Base-by-base conservation (phyloP, 805 yeast genomes). In the Brettanomyces nanus region DNA sequence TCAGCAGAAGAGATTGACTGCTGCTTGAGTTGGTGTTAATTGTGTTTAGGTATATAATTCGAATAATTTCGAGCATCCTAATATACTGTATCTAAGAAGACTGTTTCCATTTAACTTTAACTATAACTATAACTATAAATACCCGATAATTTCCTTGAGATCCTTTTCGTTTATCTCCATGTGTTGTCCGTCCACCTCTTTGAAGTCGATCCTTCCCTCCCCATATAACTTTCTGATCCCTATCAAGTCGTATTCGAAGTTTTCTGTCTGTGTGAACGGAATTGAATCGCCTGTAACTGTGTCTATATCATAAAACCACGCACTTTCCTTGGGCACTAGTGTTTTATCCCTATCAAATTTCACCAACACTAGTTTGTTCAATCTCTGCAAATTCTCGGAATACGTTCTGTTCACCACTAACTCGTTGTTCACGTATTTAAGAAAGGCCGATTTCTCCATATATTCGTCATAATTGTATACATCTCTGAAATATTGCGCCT, bases 1-100 rank as follows among this genome's bases (percentile, higher is more conserved):
- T 63, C 65, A 85, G 66, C 86, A 81, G 75, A 84, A 84, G 82
- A 81, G 92, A 68, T 73, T 82, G 60, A 64, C 87, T 66, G 85
- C 85, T 71, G 63, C 63, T 58, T 58, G 56, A 52, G 38, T 44
- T n/a, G n/a, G n/a, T n/a, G n/a, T n/a, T n/a, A n/a, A n/a, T n/a
- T n/a, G n/a, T n/a, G n/a, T n/a, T n/a, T n/a, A n/a, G n/a, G n/a
- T n/a, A n/a, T n/a, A n/a, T n/a, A n/a, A n/a, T n/a, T n/a, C n/a
- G n/a, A n/a, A 28, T 15, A 30, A 19, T 17, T 30, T 19, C 33
- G 15, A 15, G 19, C 19, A 30, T 30, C 13, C 19, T 30, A 11
- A 30, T 15, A 15, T 31, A 31, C 23, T 23, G 15, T 30, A n/a
- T 19, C 21, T 30, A 30, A 30, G 15, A 30, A 15, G 15, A 30